Evolutionary conservation across 164 flowering plant species (phyloP).

Genomic region (Magnolia changhungtana): DNA sequence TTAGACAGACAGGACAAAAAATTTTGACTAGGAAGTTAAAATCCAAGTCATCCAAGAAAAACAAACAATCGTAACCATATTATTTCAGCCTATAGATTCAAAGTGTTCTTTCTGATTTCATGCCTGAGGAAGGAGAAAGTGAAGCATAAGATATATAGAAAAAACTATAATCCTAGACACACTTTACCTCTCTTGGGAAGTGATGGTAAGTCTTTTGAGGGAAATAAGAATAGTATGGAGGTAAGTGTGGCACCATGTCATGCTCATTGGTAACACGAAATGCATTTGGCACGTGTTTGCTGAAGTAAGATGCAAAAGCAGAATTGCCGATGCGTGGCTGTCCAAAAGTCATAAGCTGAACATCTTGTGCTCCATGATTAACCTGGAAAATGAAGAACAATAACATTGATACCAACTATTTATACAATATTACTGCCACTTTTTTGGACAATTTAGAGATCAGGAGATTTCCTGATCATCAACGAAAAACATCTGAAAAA

Average conservation of each 20-base stretch:
- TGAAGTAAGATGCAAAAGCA: conserved; percentile 76
- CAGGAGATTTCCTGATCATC: too few species aligned
- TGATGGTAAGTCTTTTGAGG: conserved; percentile 92
- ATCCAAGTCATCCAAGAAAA: background rate
- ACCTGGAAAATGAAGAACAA: conserved; percentile 46
- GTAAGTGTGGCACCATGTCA: conserved; percentile 96
- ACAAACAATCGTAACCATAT: background rate
- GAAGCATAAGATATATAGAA: too few species aligned
- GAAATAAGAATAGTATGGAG: conserved; percentile 75
- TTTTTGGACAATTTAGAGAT: too few species aligned
- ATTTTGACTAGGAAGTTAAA: too few species aligned
- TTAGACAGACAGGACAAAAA: background rate
- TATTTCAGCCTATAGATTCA: background rate
- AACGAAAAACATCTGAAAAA: too few species aligned
- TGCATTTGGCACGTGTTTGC: conserved; percentile 63
- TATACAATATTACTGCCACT: too few species aligned
- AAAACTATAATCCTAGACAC: background rate
- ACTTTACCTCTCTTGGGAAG: conserved; percentile 89
- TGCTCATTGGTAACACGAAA: conserved; percentile 73
- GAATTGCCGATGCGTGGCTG: conserved; percentile 98
- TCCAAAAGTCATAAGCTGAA: conserved; percentile 91
- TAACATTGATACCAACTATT: background rate
- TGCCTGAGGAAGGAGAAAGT: background rate
- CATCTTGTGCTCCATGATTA: conserved; percentile 40
- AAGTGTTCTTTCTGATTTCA: background rate